Conservation (phyloP, 768 basidiomycete genomes). For the Naematelia aurantialba region DNA sequence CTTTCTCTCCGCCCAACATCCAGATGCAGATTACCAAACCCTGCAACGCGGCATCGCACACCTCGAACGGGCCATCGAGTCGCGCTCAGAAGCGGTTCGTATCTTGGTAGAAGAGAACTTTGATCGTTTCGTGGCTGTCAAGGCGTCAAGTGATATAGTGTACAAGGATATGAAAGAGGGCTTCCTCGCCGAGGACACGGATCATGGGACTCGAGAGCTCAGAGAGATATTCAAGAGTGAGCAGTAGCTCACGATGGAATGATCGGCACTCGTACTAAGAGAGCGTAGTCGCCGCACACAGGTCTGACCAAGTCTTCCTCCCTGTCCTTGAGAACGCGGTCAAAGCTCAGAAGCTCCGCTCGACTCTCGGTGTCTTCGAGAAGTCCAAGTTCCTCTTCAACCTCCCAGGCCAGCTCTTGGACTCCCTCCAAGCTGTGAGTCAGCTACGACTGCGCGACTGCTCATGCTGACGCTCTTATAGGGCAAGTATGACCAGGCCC, state of each 20-base stretch:
- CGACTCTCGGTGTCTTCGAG: constrained; percentile 91
- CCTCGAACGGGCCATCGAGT: constrained; percentile 75
- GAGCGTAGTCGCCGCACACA: constrained; percentile 73
- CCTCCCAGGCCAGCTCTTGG: constrained; percentile 83
- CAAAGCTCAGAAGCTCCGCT: constrained; percentile 86
- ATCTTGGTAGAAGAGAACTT: constrained; percentile 97
- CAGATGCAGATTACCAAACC: constrained; percentile 91
- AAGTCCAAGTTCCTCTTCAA: constrained; percentile 98
- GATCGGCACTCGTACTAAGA: constrained; percentile 4
- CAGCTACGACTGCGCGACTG: not conserved
- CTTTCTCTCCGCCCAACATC: constrained; percentile 85
- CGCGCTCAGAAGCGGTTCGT: constrained; percentile 87
- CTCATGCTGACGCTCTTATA: constrained; percentile 47
- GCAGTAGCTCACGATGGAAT: constrained; percentile 24
- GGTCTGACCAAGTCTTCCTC: constrained; percentile 92
- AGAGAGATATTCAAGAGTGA: constrained; percentile 80
- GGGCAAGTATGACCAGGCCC: constrained; percentile 89
- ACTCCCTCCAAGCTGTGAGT: constrained; percentile 80
- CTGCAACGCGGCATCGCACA: constrained; percentile 71
- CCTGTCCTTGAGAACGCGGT: constrained; percentile 93
- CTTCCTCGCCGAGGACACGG: constrained; percentile 67
- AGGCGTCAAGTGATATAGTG: constrained; percentile 89
- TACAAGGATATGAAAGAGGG: constrained; percentile 92
- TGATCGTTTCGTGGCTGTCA: constrained; percentile 94
- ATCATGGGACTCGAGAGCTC: constrained; percentile 77